A percentile compares a stretch with the other conserved stretches of the same genome.
phyloP scores from a whole-genome alignment of 306 rosid species.

The Lathyrus sativus region DNA sequence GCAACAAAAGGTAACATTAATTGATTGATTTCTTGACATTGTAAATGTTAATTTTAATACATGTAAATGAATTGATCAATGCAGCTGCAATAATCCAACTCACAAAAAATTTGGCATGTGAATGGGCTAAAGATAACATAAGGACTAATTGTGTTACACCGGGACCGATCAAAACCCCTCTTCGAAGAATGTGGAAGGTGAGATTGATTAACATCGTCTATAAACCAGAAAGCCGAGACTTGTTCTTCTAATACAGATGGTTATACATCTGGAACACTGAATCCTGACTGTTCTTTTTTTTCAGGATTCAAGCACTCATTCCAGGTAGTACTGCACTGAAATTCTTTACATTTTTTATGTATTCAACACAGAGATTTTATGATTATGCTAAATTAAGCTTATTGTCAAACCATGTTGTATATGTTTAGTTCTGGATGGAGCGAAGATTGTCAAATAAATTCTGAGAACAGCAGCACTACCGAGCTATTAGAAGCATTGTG shows the following conservation, averaged over 20 bases:
- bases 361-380: too few species aligned
- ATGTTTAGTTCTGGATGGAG: conserved; percentile 40
- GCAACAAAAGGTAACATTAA: too few species aligned
- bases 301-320: conserved; percentile 46
- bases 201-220: conserved; percentile 47
- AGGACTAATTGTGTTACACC: too few species aligned
- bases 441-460: conserved; percentile 42
- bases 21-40: too few species aligned
- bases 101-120: too few species aligned
- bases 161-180: too few species aligned
- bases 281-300: conserved; percentile 46
- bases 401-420: conserved; percentile 14
- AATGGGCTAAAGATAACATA: too few species aligned
- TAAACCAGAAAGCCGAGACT: conserved; percentile 48
- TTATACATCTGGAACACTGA: conserved; percentile 46
- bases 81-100: too few species aligned
- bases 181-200: too few species aligned
- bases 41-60: too few species aligned
- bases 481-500: conserved; percentile 82
- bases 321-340: conserved; percentile 48
- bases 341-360: conserved; percentile 27
- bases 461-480: conserved; percentile 50
- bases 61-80: too few species aligned
- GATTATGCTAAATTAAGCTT: conserved; percentile 27
- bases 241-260: conserved; percentile 44